These are phyloP conservation scores for Fusarium sp. DNA, from an alignment of 2,329 filamentous ascomycete genomes.

Conservation along the genomic window DNA sequence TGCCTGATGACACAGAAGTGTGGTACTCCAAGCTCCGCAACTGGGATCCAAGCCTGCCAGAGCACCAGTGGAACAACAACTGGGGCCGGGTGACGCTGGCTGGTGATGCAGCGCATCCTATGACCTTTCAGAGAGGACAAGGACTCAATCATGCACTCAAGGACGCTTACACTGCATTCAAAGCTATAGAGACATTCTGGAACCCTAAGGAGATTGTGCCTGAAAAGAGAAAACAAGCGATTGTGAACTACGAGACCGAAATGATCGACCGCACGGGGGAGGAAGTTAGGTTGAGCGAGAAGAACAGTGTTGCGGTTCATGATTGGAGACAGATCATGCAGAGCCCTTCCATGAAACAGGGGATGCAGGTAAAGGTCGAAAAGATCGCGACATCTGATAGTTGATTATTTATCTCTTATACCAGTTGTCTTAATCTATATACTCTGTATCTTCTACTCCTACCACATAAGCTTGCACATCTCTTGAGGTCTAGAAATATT, in stretches of 20 bases:
- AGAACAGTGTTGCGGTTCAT: neutral
- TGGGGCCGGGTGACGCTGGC: neutral
- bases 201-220: neutral
- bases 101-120: constrained; percentile 1
- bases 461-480: too few relatives aligned
- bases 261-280: neutral
- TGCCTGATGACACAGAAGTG: neutral
- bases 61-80: neutral
- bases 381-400: neutral
- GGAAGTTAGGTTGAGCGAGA: neutral
- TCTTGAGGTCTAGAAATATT: too few relatives aligned
- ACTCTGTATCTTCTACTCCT: too few relatives aligned
- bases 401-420: too few relatives aligned
- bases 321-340: neutral
- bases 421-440: too few relatives aligned
- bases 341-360: neutral
- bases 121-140: neutral
- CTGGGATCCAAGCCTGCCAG: neutral
- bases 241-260: neutral
- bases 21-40: neutral
- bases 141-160: neutral
- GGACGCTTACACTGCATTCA: neutral
- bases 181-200: neutral
- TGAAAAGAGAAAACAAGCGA: neutral
- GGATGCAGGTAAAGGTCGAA: neutral